Base-by-base conservation (phyloP, 768 basidiomycete species). In the Hydnomerulius pinastri region DNA sequence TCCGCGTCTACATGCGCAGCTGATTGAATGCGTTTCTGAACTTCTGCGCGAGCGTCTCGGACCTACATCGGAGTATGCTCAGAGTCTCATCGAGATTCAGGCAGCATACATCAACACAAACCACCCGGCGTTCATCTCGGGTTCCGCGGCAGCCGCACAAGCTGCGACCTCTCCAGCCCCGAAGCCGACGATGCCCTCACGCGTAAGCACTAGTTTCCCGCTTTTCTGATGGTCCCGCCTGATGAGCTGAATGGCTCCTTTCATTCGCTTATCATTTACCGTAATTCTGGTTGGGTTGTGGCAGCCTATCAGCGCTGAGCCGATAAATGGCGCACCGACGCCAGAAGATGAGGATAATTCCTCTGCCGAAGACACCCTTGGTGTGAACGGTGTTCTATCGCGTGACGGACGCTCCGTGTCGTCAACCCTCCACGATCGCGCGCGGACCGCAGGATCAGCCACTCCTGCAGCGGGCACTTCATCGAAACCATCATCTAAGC, bases 81-180 rank as follows among this genome's bases (percentile, higher is more conserved):
- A 92, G 58, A 94, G 91, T 63, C 76, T 99, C 61, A 98, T 99
- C 60, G 84, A 87, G 60, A 99, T 99, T 42, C 97, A 99, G 70
- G 93, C 93, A 1, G 95, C 97, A 10, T 99, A 99, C 66, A 98
- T 99, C 77, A 99, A 99, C 69, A 98, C 95, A 49, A 98, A 98
- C 68, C 97, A 99, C 66, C 97, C 97, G 6, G 82, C 90, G 27
- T 98, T 98, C 70, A 86, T 95, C 49, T 77, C 87, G 17, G 88
- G 90, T 9, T 89, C 90, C 29, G 81, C 87, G 36, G 65, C 76
- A 9, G 81, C 82, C 51, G 77, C 83, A 44, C 77, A 81, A 57
- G 75, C 81, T 45, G 67, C 72, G 24, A 65, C 68, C 15, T 54
- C 67, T 21, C 62, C 76, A 68, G 59, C 63, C 21, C 74, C 79